Conservation (phyloP, 306 rosid genomes). For the Lupinus albus region DNA sequence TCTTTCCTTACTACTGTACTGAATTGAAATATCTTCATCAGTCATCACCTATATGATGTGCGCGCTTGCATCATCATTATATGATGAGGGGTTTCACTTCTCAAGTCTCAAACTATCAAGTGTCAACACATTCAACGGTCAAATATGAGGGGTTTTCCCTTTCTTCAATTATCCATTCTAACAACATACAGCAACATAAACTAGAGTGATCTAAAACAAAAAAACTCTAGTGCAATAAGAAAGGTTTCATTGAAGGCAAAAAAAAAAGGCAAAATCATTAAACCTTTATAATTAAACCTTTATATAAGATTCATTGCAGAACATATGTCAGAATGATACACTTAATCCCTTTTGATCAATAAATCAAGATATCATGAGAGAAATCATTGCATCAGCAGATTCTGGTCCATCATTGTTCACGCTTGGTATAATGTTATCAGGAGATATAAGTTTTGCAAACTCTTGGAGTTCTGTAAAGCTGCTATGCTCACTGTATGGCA, state of each 20-base stretch:
- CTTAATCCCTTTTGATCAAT: slow-evolving; percentile 18
- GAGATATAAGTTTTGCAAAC: slow-evolving; percentile 75
- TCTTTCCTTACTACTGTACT: no score
- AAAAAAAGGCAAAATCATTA: slow-evolving; percentile 18
- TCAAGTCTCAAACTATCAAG: background rate
- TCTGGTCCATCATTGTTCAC: slow-evolving; percentile 85
- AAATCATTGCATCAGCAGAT: slow-evolving; percentile 74
- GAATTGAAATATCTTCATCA: background rate
- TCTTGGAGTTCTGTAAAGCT: slow-evolving; percentile 87
- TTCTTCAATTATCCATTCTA: background rate
- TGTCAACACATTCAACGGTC: slow-evolving; percentile 26
- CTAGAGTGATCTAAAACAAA: slow-evolving; percentile 15
- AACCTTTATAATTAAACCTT: slow-evolving; percentile 15
- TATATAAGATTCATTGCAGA: slow-evolving; percentile 12
- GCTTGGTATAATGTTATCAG: slow-evolving; percentile 79
- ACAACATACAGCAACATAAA: slow-evolving; percentile 4
- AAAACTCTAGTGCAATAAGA: background rate
- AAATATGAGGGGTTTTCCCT: background rate
- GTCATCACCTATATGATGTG: background rate
- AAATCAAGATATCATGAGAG: slow-evolving; percentile 66
- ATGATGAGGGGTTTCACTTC: background rate
- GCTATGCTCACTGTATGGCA: slow-evolving; percentile 91
- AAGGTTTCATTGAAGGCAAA: slow-evolving; percentile 5
- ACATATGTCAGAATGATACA: background rate
- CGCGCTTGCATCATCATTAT: slow-evolving; percentile 9